Conservation (phyloP, 371 early-diverging fungal genomes). For the Coemansia linderi region DNA sequence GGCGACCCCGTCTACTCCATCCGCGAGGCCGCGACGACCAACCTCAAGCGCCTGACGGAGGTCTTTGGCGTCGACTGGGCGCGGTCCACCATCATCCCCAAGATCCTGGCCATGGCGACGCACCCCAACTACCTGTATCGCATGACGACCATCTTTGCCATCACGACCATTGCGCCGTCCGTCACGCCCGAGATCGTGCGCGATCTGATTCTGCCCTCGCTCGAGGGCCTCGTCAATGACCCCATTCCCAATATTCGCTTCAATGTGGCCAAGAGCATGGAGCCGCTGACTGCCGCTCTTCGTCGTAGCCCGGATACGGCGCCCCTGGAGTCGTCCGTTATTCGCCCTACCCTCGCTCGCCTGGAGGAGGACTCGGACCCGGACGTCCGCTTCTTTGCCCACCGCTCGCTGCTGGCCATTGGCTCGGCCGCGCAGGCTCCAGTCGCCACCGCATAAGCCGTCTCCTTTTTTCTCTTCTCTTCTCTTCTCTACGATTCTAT, state of each 20-base stretch:
- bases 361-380: slow-evolving; percentile 85
- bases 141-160: slow-evolving; percentile 95
- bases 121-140: slow-evolving; percentile 93
- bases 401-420: slow-evolving; percentile 66
- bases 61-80: slow-evolving; percentile 99
- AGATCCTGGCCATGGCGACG: slow-evolving; percentile 85
- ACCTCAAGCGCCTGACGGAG: slow-evolving; percentile 88
- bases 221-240: slow-evolving; percentile 81
- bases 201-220: slow-evolving; percentile 87
- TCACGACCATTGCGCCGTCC: slow-evolving; percentile 89
- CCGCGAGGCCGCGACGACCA: slow-evolving; percentile 93
- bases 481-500: neutral
- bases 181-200: slow-evolving; percentile 84
- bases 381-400: slow-evolving; percentile 93
- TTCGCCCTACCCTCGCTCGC: slow-evolving; percentile 81
- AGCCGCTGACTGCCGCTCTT: slow-evolving; percentile 80
- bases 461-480: too few relatives aligned
- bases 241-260: slow-evolving; percentile 99
- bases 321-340: slow-evolving; percentile 63
- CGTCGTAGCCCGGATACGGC: slow-evolving; percentile 67
- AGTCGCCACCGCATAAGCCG: neutral
- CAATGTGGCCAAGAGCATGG: slow-evolving; percentile 95
- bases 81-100: slow-evolving; percentile 87
- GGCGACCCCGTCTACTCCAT: slow-evolving; percentile 95
- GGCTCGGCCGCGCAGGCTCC: slow-evolving; percentile 1